phyloP scores from a whole-genome alignment of 1,284 basidiomycete species.

The Naganishia sp. region DNA sequence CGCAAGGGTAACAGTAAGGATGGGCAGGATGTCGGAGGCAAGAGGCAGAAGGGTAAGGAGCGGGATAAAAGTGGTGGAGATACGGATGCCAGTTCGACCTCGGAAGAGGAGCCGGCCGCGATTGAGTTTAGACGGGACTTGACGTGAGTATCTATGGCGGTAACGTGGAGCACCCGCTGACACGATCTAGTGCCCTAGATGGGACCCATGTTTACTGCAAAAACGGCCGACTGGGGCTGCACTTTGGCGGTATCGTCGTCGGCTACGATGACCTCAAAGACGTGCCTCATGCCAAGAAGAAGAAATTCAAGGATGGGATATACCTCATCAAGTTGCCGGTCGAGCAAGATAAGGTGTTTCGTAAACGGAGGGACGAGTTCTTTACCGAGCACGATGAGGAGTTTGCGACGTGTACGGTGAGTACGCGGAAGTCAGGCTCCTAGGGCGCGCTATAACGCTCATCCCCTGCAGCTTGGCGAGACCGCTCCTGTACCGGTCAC shows the following conservation, averaged over 20 bases:
- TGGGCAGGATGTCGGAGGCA: not conserved
- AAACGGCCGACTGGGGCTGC: slow-evolving; percentile 1
- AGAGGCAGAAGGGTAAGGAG: slow-evolving; percentile 6
- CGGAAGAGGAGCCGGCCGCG: not conserved
- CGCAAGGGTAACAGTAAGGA: slow-evolving; percentile 3
- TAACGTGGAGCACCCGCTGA: not conserved
- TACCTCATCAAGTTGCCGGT: slow-evolving; percentile 33
- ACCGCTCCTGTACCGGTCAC: not conserved
- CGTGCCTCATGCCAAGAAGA: slow-evolving; percentile 5
- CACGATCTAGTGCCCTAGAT: slow-evolving; percentile 1
- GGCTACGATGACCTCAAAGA: slow-evolving; percentile 9
- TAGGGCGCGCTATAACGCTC: not conserved
- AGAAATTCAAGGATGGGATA: slow-evolving; percentile 35
- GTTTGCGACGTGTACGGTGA: slow-evolving; percentile 40
- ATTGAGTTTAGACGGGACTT: slow-evolving; percentile 14
- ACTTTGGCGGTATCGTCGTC: slow-evolving; percentile 12
- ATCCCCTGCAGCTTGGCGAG: slow-evolving; percentile 34
- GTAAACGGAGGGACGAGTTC: slow-evolving; percentile 30
- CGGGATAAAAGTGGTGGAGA: not conserved
- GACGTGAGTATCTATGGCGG: not conserved
- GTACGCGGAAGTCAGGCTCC: slow-evolving; percentile 9
- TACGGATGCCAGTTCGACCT: not conserved
- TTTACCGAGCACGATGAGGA: slow-evolving; percentile 37
- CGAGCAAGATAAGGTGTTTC: slow-evolving; percentile 22
- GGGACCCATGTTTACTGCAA: slow-evolving; percentile 26